These are phyloP conservation scores for Globisporangium lucens DNA, from an alignment of 352 stramenopile genomes.

Conservation along the genomic window DNA sequence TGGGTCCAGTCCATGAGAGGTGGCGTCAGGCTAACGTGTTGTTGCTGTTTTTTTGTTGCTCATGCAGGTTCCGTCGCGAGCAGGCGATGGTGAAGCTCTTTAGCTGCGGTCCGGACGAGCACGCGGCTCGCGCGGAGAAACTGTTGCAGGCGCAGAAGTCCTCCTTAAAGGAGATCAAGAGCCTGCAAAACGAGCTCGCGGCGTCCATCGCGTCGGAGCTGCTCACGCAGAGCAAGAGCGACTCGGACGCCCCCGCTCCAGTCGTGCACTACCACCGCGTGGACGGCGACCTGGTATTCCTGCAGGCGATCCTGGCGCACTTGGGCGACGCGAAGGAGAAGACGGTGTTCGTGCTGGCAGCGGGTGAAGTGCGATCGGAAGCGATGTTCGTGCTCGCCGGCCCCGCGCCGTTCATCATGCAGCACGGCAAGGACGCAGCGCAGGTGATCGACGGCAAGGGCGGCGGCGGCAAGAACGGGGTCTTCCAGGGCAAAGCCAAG, in stretches of 20 bases:
- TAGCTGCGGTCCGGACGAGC: conserved; percentile 61
- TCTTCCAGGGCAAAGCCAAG: conserved; percentile 81
- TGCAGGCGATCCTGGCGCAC: conserved; percentile 51
- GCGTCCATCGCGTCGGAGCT: conserved; percentile 45
- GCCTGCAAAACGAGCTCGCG: conserved; percentile 68
- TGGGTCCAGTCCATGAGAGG: not conserved
- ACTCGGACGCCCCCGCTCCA: conserved; percentile 7
- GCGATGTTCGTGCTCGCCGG: conserved; percentile 72
- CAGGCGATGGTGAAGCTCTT: conserved; percentile 69
- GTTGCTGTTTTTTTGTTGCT: not conserved
- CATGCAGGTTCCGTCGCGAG: conserved; percentile 47
- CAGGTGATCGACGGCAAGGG: conserved; percentile 71
- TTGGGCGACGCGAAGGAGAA: conserved; percentile 42
- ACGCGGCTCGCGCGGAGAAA: conserved; percentile 62
- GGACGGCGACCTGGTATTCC: conserved; percentile 65
- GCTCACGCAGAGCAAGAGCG: conserved; percentile 18
- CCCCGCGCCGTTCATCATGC: conserved; percentile 45
- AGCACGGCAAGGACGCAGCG: conserved; percentile 51
- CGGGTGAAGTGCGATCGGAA: conserved; percentile 40
- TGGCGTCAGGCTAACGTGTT: not conserved
- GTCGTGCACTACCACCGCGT: conserved; percentile 56
- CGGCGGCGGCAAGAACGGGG: conserved; percentile 65
- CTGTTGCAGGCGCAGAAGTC: conserved; percentile 59
- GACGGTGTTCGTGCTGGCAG: conserved; percentile 32
- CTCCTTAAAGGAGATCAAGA: conserved; percentile 65